A percentile compares a stretch with the other conserved stretches of the same genome.
phyloP scores from a whole-genome alignment of 129 eudicot genomes.

The Daucus carota region DNA sequence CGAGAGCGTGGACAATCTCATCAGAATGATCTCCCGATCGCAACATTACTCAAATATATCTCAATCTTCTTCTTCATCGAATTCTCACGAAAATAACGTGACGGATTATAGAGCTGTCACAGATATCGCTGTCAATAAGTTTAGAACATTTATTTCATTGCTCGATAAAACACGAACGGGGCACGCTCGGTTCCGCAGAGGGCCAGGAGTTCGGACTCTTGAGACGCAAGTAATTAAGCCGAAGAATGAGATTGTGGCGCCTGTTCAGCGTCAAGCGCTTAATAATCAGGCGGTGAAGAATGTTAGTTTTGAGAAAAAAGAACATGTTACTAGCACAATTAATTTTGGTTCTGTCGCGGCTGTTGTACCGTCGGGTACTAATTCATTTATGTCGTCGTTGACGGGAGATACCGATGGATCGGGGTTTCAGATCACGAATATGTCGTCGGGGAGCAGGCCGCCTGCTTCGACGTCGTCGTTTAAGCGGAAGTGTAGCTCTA shows the following conservation, averaged over 20 bases:
- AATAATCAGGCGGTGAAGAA: slow-evolving; percentile 18
- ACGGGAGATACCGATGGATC: slow-evolving; percentile 81
- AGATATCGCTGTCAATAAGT: slow-evolving; percentile 71
- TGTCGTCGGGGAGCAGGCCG: slow-evolving; percentile 67
- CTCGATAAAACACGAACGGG: slow-evolving; percentile 77
- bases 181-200: slow-evolving; percentile 97
- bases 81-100: not conserved
- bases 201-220: slow-evolving; percentile 32
- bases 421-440: slow-evolving; percentile 82
- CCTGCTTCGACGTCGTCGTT: slow-evolving; percentile 65
- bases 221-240: slow-evolving; percentile 1
- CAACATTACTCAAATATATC: slow-evolving; percentile 22
- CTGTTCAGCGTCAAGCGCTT: slow-evolving; percentile 50
- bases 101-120: slow-evolving; percentile 64
- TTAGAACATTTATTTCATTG: slow-evolving; percentile 70
- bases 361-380: slow-evolving; percentile 34
- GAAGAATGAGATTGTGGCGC: slow-evolving; percentile 21
- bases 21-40: slow-evolving; percentile 57
- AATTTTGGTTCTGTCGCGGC: slow-evolving; percentile 40
- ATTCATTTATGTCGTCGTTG: slow-evolving; percentile 55
- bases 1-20: slow-evolving; percentile 75
- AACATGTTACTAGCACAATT: slow-evolving; percentile 47
- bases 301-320: slow-evolving; percentile 43
- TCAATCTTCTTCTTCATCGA: not conserved
- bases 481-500: slow-evolving; percentile 76